Percentiles rank a stretch among this genome's conserved stretches.
These are phyloP conservation scores for Musa itinerans DNA, from an alignment of 176 grass and related monocot genomes.

Conservation along the genomic window DNA sequence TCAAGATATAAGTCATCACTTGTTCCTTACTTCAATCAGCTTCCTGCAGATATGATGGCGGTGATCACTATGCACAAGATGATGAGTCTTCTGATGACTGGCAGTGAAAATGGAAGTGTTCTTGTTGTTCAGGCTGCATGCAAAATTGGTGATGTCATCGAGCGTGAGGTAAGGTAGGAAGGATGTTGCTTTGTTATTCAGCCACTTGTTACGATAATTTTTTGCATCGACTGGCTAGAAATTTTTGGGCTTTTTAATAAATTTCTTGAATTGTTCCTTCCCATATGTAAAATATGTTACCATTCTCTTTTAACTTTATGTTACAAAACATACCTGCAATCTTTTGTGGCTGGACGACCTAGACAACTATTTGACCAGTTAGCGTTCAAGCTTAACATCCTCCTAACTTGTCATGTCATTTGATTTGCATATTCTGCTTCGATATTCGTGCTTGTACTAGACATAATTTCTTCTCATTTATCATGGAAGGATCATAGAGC, in stretches of 20 bases:
- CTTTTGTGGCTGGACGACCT: too few species aligned
- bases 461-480: too few species aligned
- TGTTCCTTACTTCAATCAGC: constrained; percentile 33
- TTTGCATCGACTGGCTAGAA: neutral
- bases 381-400: too few species aligned
- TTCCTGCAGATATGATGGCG: constrained; percentile 91
- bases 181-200: neutral
- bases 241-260: neutral
- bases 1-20: constrained; percentile 15
- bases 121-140: constrained; percentile 56
- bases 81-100: constrained; percentile 85
- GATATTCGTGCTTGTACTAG: too few species aligned
- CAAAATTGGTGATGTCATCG: constrained; percentile 63
- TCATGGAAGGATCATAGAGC: too few species aligned
- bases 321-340: too few species aligned
- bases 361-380: too few species aligned
- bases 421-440: too few species aligned
- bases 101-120: constrained; percentile 47
- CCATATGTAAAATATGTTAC: too few species aligned
- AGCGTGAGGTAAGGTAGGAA: constrained; percentile 82
- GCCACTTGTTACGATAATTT: neutral
- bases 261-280: too few species aligned
- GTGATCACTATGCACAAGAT: constrained; percentile 98
- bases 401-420: too few species aligned
- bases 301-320: too few species aligned